Evolutionary conservation across 78 protist species (phyloP).

Genomic region (Chrysochromulina tobinii): DNA sequence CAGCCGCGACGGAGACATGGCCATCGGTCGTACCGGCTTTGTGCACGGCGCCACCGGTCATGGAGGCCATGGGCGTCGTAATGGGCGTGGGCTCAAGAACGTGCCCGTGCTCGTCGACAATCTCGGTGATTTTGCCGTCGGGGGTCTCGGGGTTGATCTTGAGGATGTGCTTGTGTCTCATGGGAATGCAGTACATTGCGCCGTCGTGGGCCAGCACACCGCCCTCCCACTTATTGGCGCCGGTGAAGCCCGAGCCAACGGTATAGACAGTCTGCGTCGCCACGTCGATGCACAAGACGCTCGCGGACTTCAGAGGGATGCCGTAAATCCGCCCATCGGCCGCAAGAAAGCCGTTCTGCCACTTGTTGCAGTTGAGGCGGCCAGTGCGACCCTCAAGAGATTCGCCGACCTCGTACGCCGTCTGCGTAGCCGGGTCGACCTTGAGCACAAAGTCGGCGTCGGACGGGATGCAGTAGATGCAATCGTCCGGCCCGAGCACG

Average conservation of each 20-base stretch:
- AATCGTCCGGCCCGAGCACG: background rate
- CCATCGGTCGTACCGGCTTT: too few species aligned
- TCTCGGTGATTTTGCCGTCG: too few species aligned
- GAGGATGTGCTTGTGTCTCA: too few species aligned
- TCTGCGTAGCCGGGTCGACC: background rate
- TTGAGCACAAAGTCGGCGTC: background rate
- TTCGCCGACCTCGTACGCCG: background rate
- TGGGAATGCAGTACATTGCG: background rate
- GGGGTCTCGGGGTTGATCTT: too few species aligned
- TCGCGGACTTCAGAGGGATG: background rate
- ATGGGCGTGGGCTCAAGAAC: too few species aligned
- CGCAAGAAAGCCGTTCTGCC: conserved; percentile 5
- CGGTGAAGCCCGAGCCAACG: background rate
- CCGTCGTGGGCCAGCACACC: background rate
- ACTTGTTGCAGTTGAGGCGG: background rate
- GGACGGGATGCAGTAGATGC: background rate
- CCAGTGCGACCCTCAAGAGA: background rate
- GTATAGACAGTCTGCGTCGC: background rate
- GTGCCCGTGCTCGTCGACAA: too few species aligned
- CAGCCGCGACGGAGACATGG: too few species aligned
- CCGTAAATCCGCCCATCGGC: background rate
- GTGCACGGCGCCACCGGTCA: too few species aligned
- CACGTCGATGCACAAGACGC: background rate
- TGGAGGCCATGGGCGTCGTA: too few species aligned
- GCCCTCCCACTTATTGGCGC: background rate